These are phyloP conservation scores for Centella asiatica DNA, from an alignment of 129 eudicot genomes.

Conservation along the genomic window DNA sequence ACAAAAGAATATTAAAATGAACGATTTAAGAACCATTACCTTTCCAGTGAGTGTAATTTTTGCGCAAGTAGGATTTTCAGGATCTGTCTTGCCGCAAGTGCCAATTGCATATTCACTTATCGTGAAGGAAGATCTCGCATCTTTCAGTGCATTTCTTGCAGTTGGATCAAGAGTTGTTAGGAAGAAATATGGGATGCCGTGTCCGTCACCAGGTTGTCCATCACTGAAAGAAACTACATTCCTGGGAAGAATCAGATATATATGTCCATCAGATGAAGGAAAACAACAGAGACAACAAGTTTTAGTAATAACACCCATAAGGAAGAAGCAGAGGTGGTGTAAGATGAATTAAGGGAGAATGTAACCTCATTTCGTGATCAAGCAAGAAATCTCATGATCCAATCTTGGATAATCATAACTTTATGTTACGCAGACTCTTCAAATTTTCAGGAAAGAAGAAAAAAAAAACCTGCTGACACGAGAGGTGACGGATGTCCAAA, in stretches of 20 bases:
- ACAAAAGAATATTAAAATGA: too few relatives aligned
- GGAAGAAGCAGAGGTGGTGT: not conserved
- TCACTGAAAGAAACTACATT: constrained; percentile 98
- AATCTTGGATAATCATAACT: too few relatives aligned
- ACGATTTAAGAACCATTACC: constrained; percentile 30
- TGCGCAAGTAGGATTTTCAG: constrained; percentile 84
- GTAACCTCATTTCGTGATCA: too few relatives aligned
- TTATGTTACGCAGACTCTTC: too few relatives aligned
- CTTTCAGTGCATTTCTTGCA: constrained; percentile 70
- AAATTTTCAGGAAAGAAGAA: too few relatives aligned
- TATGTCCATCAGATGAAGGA: not conserved
- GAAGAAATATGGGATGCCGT: constrained; percentile 82
- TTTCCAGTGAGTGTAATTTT: constrained; percentile 89
- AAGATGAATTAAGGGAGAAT: not conserved
- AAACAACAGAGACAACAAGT: not conserved
- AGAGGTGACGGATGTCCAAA: too few relatives aligned
- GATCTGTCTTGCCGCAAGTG: constrained; percentile 82
- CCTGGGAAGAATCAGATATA: constrained; percentile 47
- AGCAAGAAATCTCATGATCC: too few relatives aligned
- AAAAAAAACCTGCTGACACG: too few relatives aligned
- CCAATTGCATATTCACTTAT: constrained; percentile 68
- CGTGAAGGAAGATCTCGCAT: constrained; percentile 73
- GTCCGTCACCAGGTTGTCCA: constrained; percentile 68
- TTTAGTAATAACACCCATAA: not conserved
- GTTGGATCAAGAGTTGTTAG: constrained; percentile 84